A percentile compares a stretch with the other conserved stretches of the same genome.
Conservation (phyloP, 2,329 filamentous ascomycete genomes). For the Emmonsia crescens region DNA sequence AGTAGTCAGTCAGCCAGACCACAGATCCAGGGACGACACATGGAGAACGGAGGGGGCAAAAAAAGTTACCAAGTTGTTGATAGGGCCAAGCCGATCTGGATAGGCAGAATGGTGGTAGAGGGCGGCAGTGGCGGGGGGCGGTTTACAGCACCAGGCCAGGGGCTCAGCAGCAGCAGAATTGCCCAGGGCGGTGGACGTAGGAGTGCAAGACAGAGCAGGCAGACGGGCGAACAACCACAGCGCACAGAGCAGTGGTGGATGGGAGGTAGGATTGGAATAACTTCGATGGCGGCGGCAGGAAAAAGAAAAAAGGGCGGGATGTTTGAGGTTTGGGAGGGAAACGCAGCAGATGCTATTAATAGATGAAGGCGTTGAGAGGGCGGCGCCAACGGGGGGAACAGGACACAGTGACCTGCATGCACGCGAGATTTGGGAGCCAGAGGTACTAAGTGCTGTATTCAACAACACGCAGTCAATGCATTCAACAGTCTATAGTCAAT, state of each 20-base stretch:
- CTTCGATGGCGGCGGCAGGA: neutral
- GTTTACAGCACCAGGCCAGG: neutral
- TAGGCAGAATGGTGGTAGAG: neutral
- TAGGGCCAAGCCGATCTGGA: neutral
- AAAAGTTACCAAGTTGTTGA: neutral
- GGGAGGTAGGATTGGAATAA: too few species aligned
- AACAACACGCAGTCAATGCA: too few species aligned
- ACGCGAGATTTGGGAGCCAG: neutral
- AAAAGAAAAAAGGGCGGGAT: slow-evolving; percentile 5
- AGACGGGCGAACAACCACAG: neutral
- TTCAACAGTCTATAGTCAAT: too few species aligned
- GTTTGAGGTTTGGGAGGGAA: slow-evolving; percentile 2
- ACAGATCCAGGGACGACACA: neutral
- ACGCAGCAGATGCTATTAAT: neutral
- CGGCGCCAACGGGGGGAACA: neutral
- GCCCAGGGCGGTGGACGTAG: neutral
- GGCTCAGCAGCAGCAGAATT: neutral
- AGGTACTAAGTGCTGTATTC: too few species aligned
- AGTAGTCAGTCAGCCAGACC: neutral
- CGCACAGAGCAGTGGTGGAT: neutral
- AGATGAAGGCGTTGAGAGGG: neutral
- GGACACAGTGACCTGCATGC: neutral
- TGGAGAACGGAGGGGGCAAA: neutral
- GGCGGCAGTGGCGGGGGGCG: neutral
- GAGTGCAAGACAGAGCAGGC: neutral